A percentile compares a stretch with the other conserved stretches of the same genome.
Evolutionary conservation across 225 moss, liverwort and hornwort species (phyloP).

Genomic region (Pleurozium schreberi): DNA sequence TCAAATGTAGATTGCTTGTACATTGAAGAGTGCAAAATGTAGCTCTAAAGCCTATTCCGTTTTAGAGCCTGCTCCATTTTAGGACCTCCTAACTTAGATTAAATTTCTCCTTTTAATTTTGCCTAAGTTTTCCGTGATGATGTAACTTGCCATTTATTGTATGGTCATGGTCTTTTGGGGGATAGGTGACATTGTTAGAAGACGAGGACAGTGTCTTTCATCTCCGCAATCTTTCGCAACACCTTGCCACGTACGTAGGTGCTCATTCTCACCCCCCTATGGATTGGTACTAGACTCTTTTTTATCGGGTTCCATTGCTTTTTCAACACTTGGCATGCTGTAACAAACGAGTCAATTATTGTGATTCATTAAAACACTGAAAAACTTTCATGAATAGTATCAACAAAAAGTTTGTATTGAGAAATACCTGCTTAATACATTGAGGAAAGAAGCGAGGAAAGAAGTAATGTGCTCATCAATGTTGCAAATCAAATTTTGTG

Average conservation of each 20-base stretch:
- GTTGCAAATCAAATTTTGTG: neutral
- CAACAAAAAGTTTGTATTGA: neutral
- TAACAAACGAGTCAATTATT: neutral
- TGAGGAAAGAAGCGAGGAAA: too few relatives aligned
- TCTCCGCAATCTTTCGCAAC: constrained; percentile 74
- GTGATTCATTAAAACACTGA: neutral
- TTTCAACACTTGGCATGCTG: neutral
- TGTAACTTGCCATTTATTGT: neutral
- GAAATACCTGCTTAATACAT: neutral
- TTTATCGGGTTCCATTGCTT: neutral
- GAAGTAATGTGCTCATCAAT: neutral
- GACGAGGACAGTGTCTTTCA: constrained; percentile 72
- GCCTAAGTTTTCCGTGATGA: neutral
- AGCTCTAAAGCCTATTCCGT: too few relatives aligned
- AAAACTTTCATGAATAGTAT: neutral
- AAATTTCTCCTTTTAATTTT: neutral
- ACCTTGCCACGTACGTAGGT: constrained; percentile 85
- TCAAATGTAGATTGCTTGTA: too few relatives aligned
- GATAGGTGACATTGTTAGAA: constrained; percentile 72
- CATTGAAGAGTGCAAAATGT: too few relatives aligned
- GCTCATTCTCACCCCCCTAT: constrained; percentile 3
- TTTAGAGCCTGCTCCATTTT: too few relatives aligned
- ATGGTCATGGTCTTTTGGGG: neutral
- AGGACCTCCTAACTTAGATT: too few relatives aligned
- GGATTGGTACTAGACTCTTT: neutral